Evolutionary conservation across 257 asterid species (phyloP).

Genomic region (Haberlea rhodopensis): DNA sequence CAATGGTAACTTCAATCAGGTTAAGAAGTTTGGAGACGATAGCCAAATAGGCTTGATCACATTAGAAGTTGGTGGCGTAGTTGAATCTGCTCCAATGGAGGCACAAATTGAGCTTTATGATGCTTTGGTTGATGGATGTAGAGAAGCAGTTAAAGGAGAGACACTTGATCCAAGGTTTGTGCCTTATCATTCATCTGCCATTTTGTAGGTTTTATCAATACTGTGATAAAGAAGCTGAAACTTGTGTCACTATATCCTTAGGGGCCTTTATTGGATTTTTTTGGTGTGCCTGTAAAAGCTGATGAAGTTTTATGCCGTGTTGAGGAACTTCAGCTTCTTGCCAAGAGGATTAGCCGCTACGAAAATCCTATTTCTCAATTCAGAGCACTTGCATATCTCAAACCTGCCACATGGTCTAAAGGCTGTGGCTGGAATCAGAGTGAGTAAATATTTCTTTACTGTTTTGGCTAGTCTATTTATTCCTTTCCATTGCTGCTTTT

Average conservation of each 20-base stretch:
- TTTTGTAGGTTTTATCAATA: conserved; percentile 10
- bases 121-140: conserved; percentile 90
- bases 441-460: conserved; percentile 38
- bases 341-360: conserved; percentile 83
- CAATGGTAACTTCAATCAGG: conserved; percentile 43
- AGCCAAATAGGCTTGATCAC: conserved; percentile 79
- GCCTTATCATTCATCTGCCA: conserved; percentile 17
- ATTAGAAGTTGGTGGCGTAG: conserved; percentile 90
- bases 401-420: conserved; percentile 96
- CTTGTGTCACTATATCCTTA: conserved; percentile 27
- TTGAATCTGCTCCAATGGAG: conserved; percentile 89
- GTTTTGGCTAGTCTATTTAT: conserved; percentile 15
- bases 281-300: conserved; percentile 97
- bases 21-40: conserved; percentile 91
- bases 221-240: conserved; percentile 27
- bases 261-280: conserved; percentile 96
- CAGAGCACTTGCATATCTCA: conserved; percentile 75
- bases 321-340: conserved; percentile 93
- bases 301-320: conserved; percentile 87
- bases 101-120: conserved; percentile 95
- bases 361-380: conserved; percentile 87
- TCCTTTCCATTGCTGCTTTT: conserved; percentile 10
- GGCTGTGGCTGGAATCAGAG: conserved; percentile 99
- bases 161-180: conserved; percentile 66
- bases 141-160: conserved; percentile 78